Conservation (phyloP, 129 eudicot species). For the Chrysanthemum lavandulifolium region DNA sequence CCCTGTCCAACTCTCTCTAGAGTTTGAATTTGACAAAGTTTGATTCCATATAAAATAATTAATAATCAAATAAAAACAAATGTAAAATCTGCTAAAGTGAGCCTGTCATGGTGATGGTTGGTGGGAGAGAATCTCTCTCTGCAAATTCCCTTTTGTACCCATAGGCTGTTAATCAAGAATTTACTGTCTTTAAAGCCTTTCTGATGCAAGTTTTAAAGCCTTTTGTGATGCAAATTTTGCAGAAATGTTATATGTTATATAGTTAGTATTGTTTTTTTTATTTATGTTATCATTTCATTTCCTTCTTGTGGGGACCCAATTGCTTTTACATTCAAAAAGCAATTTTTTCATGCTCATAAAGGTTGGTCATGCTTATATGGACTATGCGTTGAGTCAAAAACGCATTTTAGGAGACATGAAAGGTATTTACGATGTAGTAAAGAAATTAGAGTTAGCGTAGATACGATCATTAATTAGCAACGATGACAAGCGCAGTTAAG, state of each 20-base stretch:
- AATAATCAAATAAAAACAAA: slow-evolving; percentile 9
- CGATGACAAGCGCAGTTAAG: slow-evolving; percentile 3
- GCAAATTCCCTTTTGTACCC: slow-evolving; percentile 17
- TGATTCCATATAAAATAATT: neutral
- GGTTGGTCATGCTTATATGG: neutral
- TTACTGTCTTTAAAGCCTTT: slow-evolving; percentile 21
- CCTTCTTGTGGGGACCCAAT: slow-evolving; percentile 16
- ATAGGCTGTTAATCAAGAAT: slow-evolving; percentile 11
- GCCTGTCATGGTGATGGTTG: slow-evolving; percentile 35
- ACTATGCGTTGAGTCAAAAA: neutral
- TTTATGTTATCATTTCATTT: neutral
- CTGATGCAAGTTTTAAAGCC: slow-evolving; percentile 18
- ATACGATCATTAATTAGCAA: slow-evolving; percentile 12
- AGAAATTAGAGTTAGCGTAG: neutral
- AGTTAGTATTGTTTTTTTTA: neutral
- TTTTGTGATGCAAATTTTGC: slow-evolving; percentile 20
- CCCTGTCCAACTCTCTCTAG: too few relatives aligned
- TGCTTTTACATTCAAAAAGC: neutral
- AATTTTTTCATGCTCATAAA: neutral
- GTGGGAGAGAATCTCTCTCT: slow-evolving; percentile 27
- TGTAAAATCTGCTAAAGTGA: slow-evolving; percentile 27
- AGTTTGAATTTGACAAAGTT: neutral
- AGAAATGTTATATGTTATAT: slow-evolving; percentile 4
- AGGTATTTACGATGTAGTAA: neutral
- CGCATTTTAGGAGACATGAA: neutral